Conservation (phyloP, 1,139 yeast species). For the Debaryomyces psychrophilus region DNA sequence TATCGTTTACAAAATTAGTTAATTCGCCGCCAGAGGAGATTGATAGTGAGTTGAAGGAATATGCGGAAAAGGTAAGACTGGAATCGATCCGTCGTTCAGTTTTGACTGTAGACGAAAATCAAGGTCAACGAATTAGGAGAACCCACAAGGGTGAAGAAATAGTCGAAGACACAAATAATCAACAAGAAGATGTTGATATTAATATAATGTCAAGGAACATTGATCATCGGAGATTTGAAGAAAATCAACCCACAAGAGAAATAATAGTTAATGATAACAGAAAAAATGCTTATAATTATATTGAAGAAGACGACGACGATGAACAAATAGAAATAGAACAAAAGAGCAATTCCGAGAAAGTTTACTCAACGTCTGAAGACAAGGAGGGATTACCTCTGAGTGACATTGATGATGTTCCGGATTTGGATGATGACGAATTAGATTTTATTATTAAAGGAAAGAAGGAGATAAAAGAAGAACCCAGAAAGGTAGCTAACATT, state of each 20-base stretch:
- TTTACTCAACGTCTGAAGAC: constrained; percentile 1
- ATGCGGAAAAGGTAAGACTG: constrained; percentile 72
- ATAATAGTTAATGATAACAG: constrained; percentile 18
- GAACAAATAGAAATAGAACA: constrained; percentile 6
- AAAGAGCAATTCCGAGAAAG: constrained; percentile 12
- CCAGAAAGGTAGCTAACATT: constrained; percentile 9
- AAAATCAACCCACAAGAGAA: constrained; percentile 15
- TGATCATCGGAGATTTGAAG: constrained; percentile 44
- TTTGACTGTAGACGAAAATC: constrained; percentile 52
- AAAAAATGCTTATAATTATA: constrained; percentile 12
- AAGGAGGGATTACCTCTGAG: constrained; percentile 13
- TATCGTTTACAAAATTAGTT: constrained; percentile 33
- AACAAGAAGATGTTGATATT: constrained; percentile 31
- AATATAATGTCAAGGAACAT: constrained; percentile 44
- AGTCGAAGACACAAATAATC: constrained; percentile 52
- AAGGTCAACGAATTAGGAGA: constrained; percentile 63
- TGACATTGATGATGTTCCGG: constrained; percentile 25
- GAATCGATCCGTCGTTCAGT: constrained; percentile 69
- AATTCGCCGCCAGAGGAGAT: constrained; percentile 40
- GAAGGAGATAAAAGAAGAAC: constrained; percentile 1
- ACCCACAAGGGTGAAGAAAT: constrained; percentile 89
- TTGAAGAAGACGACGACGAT: constrained; percentile 13
- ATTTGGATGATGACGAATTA: constrained; percentile 27
- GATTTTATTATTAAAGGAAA: constrained; percentile 18
- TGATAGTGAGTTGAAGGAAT: constrained; percentile 70